These are phyloP conservation scores for Megacollybia marginata DNA, from an alignment of 768 basidiomycete genomes.

Conservation along the genomic window DNA sequence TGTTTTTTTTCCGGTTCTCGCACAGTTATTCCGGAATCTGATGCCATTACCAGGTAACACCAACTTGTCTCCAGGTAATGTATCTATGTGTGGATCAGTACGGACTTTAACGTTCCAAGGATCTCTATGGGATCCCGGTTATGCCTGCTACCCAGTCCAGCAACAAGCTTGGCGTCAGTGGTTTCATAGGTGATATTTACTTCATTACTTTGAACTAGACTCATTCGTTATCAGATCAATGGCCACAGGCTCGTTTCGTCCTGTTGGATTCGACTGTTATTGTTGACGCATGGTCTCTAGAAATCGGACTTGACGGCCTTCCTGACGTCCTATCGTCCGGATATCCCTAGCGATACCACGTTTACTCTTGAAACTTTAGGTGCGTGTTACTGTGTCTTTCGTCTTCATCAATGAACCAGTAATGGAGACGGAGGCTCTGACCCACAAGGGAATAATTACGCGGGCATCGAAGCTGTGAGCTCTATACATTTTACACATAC, in stretches of 20 bases:
- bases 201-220: neutral
- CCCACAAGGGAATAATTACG: constrained; percentile 16
- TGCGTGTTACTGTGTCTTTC: too few species aligned
- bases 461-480: constrained; percentile 24
- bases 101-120: too few species aligned
- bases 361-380: constrained; percentile 17
- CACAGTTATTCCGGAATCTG: neutral
- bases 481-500: constrained; percentile 9
- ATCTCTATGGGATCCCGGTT: constrained; percentile 14
- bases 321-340: constrained; percentile 20
- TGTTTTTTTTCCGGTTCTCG: constrained; percentile 13
- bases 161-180: constrained; percentile 14
- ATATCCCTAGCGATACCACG: constrained; percentile 22
- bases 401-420: too few species aligned
- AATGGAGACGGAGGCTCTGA: constrained; percentile 27
- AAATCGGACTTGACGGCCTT: constrained; percentile 16
- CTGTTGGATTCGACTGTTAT: constrained; percentile 9
- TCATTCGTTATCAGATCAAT: too few species aligned
- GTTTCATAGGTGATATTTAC: constrained; percentile 2
- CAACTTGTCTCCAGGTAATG: too few species aligned
- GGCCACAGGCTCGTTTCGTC: too few species aligned
- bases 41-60: neutral
- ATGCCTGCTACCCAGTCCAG: constrained; percentile 10
- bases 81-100: too few species aligned
- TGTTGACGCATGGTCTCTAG: constrained; percentile 3